Base-by-base conservation (phyloP, 2,329 filamentous ascomycete species). In the Microdochium paspali region DNA sequence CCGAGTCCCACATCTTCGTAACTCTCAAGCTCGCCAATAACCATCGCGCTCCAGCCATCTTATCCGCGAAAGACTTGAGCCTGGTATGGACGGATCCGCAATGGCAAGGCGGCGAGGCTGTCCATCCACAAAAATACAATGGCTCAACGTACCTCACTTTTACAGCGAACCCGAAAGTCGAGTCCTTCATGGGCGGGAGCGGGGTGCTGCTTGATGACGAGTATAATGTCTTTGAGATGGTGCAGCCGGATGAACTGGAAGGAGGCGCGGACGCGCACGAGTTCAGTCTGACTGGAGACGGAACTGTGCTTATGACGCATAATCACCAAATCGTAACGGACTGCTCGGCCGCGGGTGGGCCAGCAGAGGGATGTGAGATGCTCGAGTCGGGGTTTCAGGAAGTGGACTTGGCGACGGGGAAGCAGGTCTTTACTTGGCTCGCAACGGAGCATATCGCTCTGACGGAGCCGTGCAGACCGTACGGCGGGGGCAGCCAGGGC, bases 261-360 rank as follows among this genome's bases (percentile, higher is more conserved):
- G 63, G 62, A 23, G 62, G 61, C 0, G 61, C 60, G 6, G 66
- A 74, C 47, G 58, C 69, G 40, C 71, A 73, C 51, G 68, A 72
- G 44, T 66, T 72, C 48, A 57, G 59, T 12, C 54, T 73, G n/a
- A 73, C 70, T 1, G 48, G 57, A 1, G 56, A 68, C 45, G 64
- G 63, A 28, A 69, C 67, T 1, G 66, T 66, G 20, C 57, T 74
- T 28, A 63, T 72, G 54, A 66, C 65, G 6, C 65, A 66, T 40
- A 73, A 72, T 50, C 60, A 66, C 48, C 56, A 56, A 23, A 56
- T 65, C 9, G 47, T 54, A 3, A 58, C 54, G n/a, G 57, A 67
- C 49, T 54, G 61, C 26, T 60, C 56, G 0, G 42, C 55, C 2
- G 53, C 62, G 2, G 65, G 64, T 3, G 66, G 66, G 2, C 55